phyloP scores from a whole-genome alignment of 768 basidiomycete species.

The Suillus bovinus region DNA sequence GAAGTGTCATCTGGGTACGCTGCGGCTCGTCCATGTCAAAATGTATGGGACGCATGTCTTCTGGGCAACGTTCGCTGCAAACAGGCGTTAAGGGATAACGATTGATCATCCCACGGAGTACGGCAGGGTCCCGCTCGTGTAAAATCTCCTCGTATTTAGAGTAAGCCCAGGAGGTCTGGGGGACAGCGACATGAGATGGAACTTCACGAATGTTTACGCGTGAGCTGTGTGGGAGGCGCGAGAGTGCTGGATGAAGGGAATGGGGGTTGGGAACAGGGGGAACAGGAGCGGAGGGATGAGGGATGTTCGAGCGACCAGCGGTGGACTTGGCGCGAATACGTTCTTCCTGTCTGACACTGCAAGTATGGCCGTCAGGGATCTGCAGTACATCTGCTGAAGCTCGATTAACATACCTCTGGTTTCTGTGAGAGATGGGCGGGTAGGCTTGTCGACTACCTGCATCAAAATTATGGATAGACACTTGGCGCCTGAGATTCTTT shows the following conservation, averaged over 20 bases:
- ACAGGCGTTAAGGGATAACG: constrained; percentile 4
- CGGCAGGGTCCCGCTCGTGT: neutral
- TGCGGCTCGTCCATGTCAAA: constrained; percentile 10
- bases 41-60: constrained; percentile 7
- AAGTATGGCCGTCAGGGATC: neutral
- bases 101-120: constrained; percentile 3
- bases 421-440: neutral
- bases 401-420: too few species aligned
- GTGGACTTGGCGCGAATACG: constrained; percentile 8
- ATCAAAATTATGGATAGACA: too few species aligned
- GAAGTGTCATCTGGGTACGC: neutral
- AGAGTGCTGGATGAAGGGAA: neutral
- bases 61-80: neutral
- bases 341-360: constrained; percentile 9
- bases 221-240: constrained; percentile 2
- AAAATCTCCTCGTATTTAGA: neutral
- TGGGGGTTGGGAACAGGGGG: neutral
- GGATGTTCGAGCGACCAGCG: neutral
- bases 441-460: too few species aligned
- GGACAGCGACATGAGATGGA: neutral
- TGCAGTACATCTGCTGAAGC: too few species aligned
- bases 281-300: neutral
- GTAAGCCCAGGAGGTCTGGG: neutral
- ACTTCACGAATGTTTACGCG: constrained; percentile 1
- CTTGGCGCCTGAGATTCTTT: too few species aligned